Evolutionary conservation across 257 asterid genomes (phyloP).

Genomic region (Capsicum rhomboideum): DNA sequence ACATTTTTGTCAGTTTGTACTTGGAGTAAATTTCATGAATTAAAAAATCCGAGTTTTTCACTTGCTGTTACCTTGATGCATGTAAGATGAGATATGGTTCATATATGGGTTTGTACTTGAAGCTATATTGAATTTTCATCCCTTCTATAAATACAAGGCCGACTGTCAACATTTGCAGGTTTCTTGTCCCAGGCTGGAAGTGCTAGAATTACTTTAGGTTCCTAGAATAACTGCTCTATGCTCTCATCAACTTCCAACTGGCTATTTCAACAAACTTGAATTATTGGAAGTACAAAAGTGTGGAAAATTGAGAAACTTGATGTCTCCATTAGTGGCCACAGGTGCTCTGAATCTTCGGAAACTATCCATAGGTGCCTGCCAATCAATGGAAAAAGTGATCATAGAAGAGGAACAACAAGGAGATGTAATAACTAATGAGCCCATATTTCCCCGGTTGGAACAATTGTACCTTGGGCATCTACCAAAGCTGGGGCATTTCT

Average conservation of each 20-base stretch:
- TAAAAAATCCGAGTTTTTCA: too few relatives aligned
- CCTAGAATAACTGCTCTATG: not conserved
- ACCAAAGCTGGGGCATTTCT: not conserved
- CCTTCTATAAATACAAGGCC: too few relatives aligned
- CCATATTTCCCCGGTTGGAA: not conserved
- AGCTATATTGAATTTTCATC: too few relatives aligned
- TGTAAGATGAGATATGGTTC: too few relatives aligned
- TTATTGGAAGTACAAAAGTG: accelerated
- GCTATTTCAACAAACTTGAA: not conserved
- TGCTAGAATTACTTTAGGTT: accelerated
- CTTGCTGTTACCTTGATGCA: too few relatives aligned
- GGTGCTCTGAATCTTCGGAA: not conserved
- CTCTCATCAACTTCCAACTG: not conserved
- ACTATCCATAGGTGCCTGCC: not conserved
- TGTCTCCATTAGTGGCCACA: not conserved
- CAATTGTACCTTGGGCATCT: accelerated
- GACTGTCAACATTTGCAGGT: not conserved
- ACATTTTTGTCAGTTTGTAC: too few relatives aligned
- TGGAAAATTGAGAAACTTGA: not conserved
- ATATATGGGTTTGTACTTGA: too few relatives aligned
- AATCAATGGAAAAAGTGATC: not conserved
- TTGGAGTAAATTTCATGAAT: too few relatives aligned
- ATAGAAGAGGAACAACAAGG: not conserved
- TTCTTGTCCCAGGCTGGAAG: not conserved
- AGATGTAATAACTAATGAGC: not conserved